phyloP scores from a whole-genome alignment of 768 basidiomycete species.

The Pisolithus sp. region DNA sequence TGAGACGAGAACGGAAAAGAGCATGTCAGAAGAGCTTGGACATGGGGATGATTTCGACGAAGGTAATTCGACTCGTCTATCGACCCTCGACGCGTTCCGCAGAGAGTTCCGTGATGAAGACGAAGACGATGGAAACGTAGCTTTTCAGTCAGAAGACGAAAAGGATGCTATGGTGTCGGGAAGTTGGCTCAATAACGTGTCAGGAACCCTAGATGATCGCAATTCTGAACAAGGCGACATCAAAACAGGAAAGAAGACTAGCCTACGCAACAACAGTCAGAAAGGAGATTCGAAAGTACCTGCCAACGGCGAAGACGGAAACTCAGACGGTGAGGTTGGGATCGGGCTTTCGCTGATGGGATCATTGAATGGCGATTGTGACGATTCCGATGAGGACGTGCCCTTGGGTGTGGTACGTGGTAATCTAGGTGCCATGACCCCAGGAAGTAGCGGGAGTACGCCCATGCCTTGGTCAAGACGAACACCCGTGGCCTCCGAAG shows the following conservation, averaged over 20 bases:
- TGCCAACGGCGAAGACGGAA: constrained; percentile 16
- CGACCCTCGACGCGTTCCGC: constrained; percentile 22
- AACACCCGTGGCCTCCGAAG: constrained; percentile 15
- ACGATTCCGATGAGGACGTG: constrained; percentile 10
- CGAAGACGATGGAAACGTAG: constrained; percentile 1
- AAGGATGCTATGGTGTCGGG: background rate
- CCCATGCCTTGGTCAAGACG: constrained; percentile 26
- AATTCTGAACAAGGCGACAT: background rate
- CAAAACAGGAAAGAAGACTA: background rate
- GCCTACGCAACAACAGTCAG: background rate
- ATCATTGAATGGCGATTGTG: constrained; percentile 34
- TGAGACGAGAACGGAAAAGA: background rate
- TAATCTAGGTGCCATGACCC: constrained; percentile 1
- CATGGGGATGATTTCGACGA: constrained; percentile 7
- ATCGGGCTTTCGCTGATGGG: constrained; percentile 67
- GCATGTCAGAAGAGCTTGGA: background rate
- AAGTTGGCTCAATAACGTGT: background rate
- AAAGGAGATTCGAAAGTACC: background rate
- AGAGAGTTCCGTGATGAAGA: constrained; percentile 11
- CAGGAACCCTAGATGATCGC: background rate
- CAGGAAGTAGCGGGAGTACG: constrained; percentile 4
- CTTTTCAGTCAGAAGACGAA: constrained; percentile 7
- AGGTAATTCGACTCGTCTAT: constrained; percentile 16
- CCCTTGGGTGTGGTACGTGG: background rate
- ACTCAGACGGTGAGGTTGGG: constrained; percentile 56